Evolutionary conservation across 768 basidiomycete species (phyloP), one percentile per base, ranked within the genome.

Genomic region (Chalciporus piperatus): DNA sequence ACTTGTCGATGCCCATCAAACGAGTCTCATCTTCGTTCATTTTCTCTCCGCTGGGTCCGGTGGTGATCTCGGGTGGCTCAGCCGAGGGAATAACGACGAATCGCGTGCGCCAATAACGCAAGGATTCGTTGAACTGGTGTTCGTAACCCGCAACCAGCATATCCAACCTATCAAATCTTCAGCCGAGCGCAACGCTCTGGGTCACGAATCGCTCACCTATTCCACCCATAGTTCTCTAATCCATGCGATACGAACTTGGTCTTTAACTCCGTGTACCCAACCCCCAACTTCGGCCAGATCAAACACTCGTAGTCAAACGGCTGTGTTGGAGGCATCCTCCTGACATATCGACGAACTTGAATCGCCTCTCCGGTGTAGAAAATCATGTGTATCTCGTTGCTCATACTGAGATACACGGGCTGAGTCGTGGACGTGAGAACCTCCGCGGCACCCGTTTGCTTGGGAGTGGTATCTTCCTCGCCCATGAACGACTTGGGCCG

Each of bases 311-410:
- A 98, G 19, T 81, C 72, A 55, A 89, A 82, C 2, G 85, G 78
- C 17, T 77, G 77, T 47, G 78, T 81, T 51, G 72, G 75, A 46
- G 81, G 78, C 77, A 86, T 78, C 56, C 87, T 78, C 22, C 93
- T 80, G 23, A 92, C 87, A 64, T 92, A 93, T 37, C 92, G 78
- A 59, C 86, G 80, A 16, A 98, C 92, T 61, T 92, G 87, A 53
- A 98, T 90, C 14, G 84, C 80, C 60, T 94, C 89, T n/a, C 90
- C 89, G 41, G 87, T 90, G 61, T 94, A 98, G 38, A 87, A 85
- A 54, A 99, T 85, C 22, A 88, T 78, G 68, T 98, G 96, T 39
- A 98, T 92, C 69, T 96, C 92, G 65, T 98, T 96, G 65, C 87
- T 87, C 82, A 95, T 94, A 59, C 92, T 92, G 48, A 98, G 77